Conservation (phyloP, 139 green algal genomes). For the Asterochloris sp. region DNA sequence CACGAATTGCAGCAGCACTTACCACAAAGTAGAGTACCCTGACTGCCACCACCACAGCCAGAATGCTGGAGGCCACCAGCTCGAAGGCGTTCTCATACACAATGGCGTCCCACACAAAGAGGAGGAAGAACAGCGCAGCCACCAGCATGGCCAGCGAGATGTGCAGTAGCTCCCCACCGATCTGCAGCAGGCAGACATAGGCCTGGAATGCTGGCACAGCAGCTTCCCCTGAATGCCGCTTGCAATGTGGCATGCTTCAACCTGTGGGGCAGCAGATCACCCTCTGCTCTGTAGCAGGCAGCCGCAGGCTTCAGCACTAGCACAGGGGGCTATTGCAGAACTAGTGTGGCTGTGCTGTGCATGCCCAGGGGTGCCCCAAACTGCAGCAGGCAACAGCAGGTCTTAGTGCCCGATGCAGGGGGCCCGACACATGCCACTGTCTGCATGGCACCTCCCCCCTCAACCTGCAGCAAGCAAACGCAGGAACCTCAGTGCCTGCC, state of each 20-base stretch:
- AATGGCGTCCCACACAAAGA: conserved; percentile 29
- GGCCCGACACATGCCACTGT: too few relatives aligned
- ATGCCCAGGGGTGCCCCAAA: too few relatives aligned
- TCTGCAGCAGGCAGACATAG: not conserved
- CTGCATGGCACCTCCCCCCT: too few relatives aligned
- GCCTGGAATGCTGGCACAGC: not conserved
- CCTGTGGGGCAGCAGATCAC: not conserved
- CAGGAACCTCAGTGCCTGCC: too few relatives aligned
- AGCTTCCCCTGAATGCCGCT: not conserved
- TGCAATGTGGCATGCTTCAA: too few relatives aligned
- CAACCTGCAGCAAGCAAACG: too few relatives aligned
- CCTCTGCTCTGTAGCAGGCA: too few relatives aligned
- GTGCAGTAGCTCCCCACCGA: conserved; percentile 24
- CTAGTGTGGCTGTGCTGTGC: too few relatives aligned
- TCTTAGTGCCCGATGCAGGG: too few relatives aligned
- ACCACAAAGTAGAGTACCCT: conserved; percentile 34
- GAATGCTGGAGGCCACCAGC: conserved; percentile 27
- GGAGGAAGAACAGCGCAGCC: conserved; percentile 28
- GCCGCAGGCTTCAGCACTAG: too few relatives aligned
- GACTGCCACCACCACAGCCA: conserved; percentile 10
- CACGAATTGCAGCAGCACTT: not conserved
- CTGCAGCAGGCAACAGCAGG: too few relatives aligned
- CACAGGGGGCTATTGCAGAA: too few relatives aligned
- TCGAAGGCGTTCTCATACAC: conserved; percentile 34
- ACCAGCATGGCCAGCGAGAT: conserved; percentile 30